Evolutionary conservation across 2,329 filamentous ascomycete genomes (phyloP), one percentile per base, ranked within the genome.

Genomic region (Zelopaecilomyces penicillatus): DNA sequence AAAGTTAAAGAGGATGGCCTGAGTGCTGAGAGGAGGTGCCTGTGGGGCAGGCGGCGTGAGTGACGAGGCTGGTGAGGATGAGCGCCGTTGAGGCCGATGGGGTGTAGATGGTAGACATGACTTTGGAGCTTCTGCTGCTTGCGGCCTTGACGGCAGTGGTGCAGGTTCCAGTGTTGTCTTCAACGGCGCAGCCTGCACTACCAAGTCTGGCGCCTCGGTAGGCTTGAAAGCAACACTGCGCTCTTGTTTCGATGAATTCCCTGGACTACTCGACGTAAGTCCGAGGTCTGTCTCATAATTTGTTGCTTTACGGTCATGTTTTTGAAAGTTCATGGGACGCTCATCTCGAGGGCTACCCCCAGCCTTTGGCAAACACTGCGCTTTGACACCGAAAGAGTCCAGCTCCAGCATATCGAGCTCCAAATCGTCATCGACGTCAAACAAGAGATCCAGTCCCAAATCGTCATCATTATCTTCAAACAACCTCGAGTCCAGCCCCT

Each of bases 1-100:
- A 6, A 74, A 53, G 47, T 75, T 65, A 35, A 67, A 59, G 6
- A 78, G 60, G n/a, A 79, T 76, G 6, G 68, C 62, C 48, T 78
- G 76, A 0, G 75, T 79, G 50, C 71, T 74, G 27, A 60, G 52
- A 2, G 64, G 65, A 3, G 62, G 63, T 2, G 46, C 37, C 33
- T 60, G 56, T 1, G 32, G 51, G 1, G 52, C 52, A 4, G 44
- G 50, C 3, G 46, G 47, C 1, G 47, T 48, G 7, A 51, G 53
- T 9, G 45, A 34, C 2, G 46, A 50, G 2, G 45, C 47, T 9
- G 50, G 52, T 9, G 48, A 43, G 32, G 51, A 41, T 29, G 46
- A 42, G 3, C 45, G 48, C 31, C 28, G 43, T n/a, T 29, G 39
- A 27, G 29, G 46, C 19, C 3, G 19, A 19, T 19, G 19, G 19